phyloP scores from a whole-genome alignment of 176 grass and related monocot genomes.

The Oryza meridionalis region DNA sequence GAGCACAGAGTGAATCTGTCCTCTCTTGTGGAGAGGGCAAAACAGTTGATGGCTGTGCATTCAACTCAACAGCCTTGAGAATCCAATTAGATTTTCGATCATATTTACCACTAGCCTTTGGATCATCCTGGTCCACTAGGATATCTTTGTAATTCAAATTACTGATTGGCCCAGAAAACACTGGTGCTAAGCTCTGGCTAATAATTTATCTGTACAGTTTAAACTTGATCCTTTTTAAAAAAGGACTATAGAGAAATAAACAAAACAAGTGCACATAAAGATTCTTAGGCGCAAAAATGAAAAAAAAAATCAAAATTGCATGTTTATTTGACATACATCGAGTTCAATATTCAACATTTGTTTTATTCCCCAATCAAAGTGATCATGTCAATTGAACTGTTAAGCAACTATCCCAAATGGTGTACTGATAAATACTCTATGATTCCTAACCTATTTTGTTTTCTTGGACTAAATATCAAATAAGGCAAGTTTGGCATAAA shows the following conservation, averaged over 20 bases:
- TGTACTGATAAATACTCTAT: neutral
- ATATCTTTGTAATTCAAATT: neutral
- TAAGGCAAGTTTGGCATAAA: neutral
- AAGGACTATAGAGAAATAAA: neutral
- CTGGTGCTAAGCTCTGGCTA: neutral
- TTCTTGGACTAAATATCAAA: neutral
- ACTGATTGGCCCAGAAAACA: neutral
- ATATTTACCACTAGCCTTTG: neutral
- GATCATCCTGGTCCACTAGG: neutral
- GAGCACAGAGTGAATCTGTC: neutral
- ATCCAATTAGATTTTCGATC: neutral
- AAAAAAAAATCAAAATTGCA: neutral
- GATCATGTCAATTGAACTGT: neutral
- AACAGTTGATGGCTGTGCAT: neutral
- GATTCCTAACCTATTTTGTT: no score
- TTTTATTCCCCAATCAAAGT: neutral
- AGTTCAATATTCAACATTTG: neutral
- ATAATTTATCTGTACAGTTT: neutral
- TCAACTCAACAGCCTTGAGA: neutral
- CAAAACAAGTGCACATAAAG: neutral
- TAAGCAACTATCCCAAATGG: neutral
- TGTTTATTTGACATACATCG: neutral
- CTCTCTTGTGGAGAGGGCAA: conserved; percentile 6
- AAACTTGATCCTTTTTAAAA: neutral
- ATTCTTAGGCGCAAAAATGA: neutral